phyloP scores from a whole-genome alignment of 441 rosid genomes.

The Corymbia citriodora region DNA sequence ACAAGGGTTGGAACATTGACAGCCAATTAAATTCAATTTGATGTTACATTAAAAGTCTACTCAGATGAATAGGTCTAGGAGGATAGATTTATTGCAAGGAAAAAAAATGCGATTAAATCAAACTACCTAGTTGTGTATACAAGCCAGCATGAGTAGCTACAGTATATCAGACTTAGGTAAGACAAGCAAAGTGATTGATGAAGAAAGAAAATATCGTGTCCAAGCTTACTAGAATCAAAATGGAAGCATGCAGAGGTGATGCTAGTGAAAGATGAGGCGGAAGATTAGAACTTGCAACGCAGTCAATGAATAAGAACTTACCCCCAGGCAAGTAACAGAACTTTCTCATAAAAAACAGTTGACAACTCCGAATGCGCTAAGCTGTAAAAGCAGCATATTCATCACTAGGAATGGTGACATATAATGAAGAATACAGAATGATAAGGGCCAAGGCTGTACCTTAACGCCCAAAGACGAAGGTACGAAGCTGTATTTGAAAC shows the following conservation, averaged over 20 bases:
- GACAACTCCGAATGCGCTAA: constrained; percentile 98
- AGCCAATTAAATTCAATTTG: not conserved
- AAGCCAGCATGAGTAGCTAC: not conserved
- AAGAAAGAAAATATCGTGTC: not conserved
- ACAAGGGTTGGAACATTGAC: not conserved
- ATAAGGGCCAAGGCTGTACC: constrained; percentile 28
- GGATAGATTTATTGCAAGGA: not conserved
- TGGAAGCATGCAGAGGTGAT: not conserved
- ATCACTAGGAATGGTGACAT: not conserved
- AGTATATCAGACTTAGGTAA: not conserved
- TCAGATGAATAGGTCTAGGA: not conserved
- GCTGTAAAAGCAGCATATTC: constrained; percentile 37
- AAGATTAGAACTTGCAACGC: not conserved
- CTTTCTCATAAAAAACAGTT: constrained; percentile 94
- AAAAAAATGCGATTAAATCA: not conserved
- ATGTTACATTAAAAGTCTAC: not conserved
- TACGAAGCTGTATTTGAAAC: constrained; percentile 98
- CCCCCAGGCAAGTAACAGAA: constrained; percentile 97
- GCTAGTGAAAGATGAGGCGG: not conserved
- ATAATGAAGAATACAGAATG: not conserved
- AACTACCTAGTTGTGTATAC: not conserved
- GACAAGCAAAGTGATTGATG: not conserved
- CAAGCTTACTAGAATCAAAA: not conserved
- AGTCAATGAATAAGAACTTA: constrained; percentile 29
- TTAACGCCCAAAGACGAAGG: constrained; percentile 99